Base-by-base conservation (phyloP, 495 filamentous ascomycete genomes). In the Podospora pseudocomata region DNA sequence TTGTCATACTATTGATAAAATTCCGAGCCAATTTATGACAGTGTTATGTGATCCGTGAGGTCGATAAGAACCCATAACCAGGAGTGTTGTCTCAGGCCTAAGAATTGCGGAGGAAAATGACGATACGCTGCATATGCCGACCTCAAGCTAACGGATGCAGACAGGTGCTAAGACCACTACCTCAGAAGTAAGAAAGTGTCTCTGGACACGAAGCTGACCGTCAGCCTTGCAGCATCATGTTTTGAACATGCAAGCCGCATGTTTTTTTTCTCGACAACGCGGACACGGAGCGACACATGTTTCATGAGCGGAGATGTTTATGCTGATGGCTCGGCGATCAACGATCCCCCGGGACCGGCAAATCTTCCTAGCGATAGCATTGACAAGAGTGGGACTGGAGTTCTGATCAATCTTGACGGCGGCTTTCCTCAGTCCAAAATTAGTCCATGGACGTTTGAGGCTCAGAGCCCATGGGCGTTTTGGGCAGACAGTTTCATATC, bases 1-100 rank as follows among this genome's bases (percentile, higher is more conserved):
- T 49, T 49, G 65, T 26, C 27, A 61, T 34, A 27, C 18, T 27
- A 62, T 63, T 57, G 27, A 34, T 62, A n/a, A 67, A 6, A 49
- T 49, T 49, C 13, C 13, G 39, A 49, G 39, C 39, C 39, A 49
- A 6, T 49, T 49, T 13, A 49, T 49, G 39, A 6, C 15, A 0
- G 15, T 49, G 5, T 49, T 49, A 23, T 2, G 13, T 16, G 15
- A 49, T 16, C 39, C 13, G 39, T 49, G 5, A 49, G 13, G 2
- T 49, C 9, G 2, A 18, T 16, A 49, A 49, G 39, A 5, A 11
- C 39, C 39, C 9, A 13, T 0, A 11, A 49, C 9, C 9, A 6
- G 13, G 15, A 49, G 9, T 11, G 13, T 13, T 49, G 39, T 49
- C 9, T 2, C 2, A 49, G 13, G 5, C 9, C 39, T 49, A 49